Conservation (phyloP, 306 rosid genomes). For the Vigna hirtella region DNA sequence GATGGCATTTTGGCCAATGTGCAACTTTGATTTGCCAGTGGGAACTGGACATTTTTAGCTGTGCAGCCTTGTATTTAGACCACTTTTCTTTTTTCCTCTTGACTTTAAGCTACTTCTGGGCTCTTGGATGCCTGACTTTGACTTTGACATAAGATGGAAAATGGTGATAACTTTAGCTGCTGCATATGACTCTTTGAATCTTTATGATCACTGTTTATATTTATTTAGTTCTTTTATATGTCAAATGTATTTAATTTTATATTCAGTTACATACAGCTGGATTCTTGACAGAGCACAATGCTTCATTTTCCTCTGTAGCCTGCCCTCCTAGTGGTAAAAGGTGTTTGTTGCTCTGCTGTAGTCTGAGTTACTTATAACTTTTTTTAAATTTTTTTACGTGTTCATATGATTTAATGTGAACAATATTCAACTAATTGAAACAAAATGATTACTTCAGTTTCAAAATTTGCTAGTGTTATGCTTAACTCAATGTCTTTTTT, state of each 20-base stretch:
- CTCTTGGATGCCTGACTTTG: conserved; percentile 45
- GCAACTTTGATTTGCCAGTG: conserved; percentile 51
- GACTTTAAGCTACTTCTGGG: conserved; percentile 45
- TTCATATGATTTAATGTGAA: neutral
- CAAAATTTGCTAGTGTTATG: neutral
- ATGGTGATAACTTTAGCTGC: conserved; percentile 47
- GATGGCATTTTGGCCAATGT: conserved; percentile 51
- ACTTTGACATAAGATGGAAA: conserved; percentile 39
- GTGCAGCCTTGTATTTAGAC: conserved; percentile 56
- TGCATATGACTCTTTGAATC: conserved; percentile 44
- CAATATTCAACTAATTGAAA: neutral
- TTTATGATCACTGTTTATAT: conserved; percentile 11
- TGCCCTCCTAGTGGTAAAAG: neutral
- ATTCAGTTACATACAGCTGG: conserved; percentile 1
- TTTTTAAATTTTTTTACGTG: neutral
- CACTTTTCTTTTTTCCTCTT: conserved; percentile 39
- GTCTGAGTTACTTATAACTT: neutral
- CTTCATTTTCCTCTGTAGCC: neutral
- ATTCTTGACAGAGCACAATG: neutral
- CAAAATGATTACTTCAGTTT: neutral
- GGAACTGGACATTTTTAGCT: conserved; percentile 48
- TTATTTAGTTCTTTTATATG: neutral
- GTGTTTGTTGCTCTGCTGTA: neutral
- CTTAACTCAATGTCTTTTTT: neutral
- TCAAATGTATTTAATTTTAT: conserved; percentile 3